These are phyloP conservation scores for Ceratobasidium sp. DNA, from an alignment of 1,284 basidiomycete genomes.

Conservation along the genomic window DNA sequence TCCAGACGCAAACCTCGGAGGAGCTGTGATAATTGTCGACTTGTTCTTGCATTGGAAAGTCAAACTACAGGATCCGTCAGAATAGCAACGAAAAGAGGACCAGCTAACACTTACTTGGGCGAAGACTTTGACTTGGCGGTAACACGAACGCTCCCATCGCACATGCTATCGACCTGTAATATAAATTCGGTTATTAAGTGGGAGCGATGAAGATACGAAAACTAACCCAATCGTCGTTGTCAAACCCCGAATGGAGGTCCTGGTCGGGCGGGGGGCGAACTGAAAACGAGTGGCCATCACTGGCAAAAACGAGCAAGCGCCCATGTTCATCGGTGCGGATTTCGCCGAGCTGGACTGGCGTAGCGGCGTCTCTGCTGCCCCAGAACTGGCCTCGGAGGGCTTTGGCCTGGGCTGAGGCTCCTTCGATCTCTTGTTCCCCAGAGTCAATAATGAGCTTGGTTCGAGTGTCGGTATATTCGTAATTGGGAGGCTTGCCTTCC, in stretches of 20 bases:
- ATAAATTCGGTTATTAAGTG: not conserved
- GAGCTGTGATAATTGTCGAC: constrained; percentile 52
- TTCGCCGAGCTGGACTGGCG: constrained; percentile 50
- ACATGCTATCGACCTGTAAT: constrained; percentile 48
- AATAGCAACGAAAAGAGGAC: not conserved
- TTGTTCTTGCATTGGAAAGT: constrained; percentile 40
- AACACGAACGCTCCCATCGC: constrained; percentile 51
- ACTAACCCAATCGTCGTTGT: constrained; percentile 51
- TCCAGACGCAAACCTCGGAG: constrained; percentile 55
- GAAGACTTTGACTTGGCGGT: constrained; percentile 25
- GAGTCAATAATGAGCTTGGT: constrained; percentile 48
- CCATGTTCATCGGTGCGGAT: constrained; percentile 49
- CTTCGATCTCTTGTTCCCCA: constrained; percentile 12
- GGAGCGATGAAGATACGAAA: not conserved
- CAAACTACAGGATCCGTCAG: not conserved
- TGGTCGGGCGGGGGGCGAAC: constrained; percentile 42
- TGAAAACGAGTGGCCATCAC: constrained; percentile 49
- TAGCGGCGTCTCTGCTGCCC: constrained; percentile 40
- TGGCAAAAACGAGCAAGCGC: constrained; percentile 51
- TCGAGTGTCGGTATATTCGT: constrained; percentile 43
- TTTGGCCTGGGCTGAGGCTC: not conserved
- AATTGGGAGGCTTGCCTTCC: not conserved
- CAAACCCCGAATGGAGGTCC: constrained; percentile 50
- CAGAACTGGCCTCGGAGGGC: constrained; percentile 43
- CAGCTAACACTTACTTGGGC: not conserved